Evolutionary conservation across 768 basidiomycete species (phyloP), one percentile per base, ranked within the genome.

Genomic region (Psilocybe tampanensis): DNA sequence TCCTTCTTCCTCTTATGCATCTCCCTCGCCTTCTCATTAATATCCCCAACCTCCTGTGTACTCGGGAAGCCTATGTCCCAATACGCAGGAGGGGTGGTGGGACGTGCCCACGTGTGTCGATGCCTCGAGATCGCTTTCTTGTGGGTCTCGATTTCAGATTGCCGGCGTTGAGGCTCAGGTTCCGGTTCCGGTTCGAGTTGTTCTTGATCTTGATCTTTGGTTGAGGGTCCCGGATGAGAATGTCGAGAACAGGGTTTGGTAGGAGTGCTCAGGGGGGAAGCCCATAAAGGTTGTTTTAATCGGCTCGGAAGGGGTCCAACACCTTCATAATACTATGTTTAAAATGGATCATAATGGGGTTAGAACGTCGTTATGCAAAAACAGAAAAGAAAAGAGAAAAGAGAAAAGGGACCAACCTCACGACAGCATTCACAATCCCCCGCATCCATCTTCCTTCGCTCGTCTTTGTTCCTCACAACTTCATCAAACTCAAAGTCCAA

Each of bases 1-100:
- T 77, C 71, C 57, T 77, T 76, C 74, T 93, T 93, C 69, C 79
- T 76, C 63, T 72, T 72, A 60, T 90, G 86, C 83, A 94, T 92
- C 65, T 83, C 81, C 55, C 78, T 80, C 8, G 94, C 95, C 55
- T 74, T 74, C 57, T 76, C 73, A 69, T 96, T 96, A 64, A 96
- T 94, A 52, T 80, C 80, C 44, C 77, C 80, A 15, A 85, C 86
- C 66, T 92, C 85, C 69, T 95, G 94, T 3, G 94, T 95, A 61
- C 79, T 77, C 1, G 95, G 95, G 68, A 98, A 95, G 1, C 90
- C 93, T 55, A 95, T 94, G 54, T 88, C 79, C 92, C 94, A 95
- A 71, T 92, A 96, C 15, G 85, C 86, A 0, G 92, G 93, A 11
- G 95, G 95, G 1, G 92, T 94, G 48, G 77, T 80, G 1, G 86